Base-by-base conservation (phyloP, 2,329 filamentous ascomycete species). In the Alternaria consortialis region DNA sequence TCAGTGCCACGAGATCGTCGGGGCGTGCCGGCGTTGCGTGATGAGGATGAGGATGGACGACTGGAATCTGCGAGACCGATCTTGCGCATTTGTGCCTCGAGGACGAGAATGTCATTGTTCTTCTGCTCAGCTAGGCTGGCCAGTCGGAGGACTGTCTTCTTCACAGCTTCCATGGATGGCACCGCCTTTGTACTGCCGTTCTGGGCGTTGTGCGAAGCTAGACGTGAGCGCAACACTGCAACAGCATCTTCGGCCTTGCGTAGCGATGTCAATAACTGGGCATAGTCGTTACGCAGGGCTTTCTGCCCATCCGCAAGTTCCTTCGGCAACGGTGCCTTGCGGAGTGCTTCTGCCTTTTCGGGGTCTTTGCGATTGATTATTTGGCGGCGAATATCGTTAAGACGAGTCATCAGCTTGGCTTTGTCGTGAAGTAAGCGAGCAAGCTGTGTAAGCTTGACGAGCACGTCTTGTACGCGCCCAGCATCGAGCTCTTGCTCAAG, bases 91-190 rank as follows among this genome's bases (percentile, higher is more conserved):
- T 97, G 92, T 48, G 89, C 87, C 80, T 98, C 95, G 32, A 98
- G 85, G 7, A 97, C 88, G 76, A 97, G 93, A 53, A 99, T 89
- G 71, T 98, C 94, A 59, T 90, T 92, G 74, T 91, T 95, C 75
- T 92, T 91, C 80, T 93, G 92, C 83, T 98, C 92, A 0, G 91
- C 91, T 90, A 97, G 94, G 61, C 84, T 87, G 34, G 94, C 97
- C 91, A 99, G 94, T 74, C 95, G 97, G 59, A 85, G 84, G 67
- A 99, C 97, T 1, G 95, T 99, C 61, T 91, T 92, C 68, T 94
- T 90, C 20, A 99, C 92, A 0, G 93, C 92, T 70, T 97, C 95
- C 9, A 97, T 92, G 0, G 94, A 97, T 0, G 95, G 95, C 5
- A 90, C 86, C 1, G 71, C 67, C 25, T 66, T 68, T 2, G 63